Base-by-base conservation (phyloP, 352 stramenopile genomes). In the Phytophthora ramorum region DNA sequence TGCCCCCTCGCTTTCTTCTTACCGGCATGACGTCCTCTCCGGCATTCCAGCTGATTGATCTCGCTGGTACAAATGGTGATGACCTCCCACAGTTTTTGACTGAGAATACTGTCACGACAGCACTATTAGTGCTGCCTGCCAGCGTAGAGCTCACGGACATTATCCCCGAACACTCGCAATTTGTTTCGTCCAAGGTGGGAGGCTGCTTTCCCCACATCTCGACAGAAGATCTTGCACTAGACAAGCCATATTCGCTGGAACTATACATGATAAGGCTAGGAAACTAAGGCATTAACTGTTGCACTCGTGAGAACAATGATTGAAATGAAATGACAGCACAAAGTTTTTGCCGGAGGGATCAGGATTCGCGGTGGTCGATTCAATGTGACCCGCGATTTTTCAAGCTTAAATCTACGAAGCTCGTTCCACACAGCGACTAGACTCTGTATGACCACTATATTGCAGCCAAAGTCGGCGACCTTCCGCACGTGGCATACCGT, bases 1-100 rank as follows among this genome's bases (percentile, higher is more conserved):
- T 94, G 84, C 86, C 86, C 1, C 86, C 86, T 22, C 86, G 86
- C 10, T 94, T 92, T 56, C 68, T 87, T n/a, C 71, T 91, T n/a
- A 55, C 71, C 7, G 73, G 73, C 2, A 56, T 78, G 41, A 10
- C 16, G 16, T 10, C 34, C 1, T 53, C 12, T 4, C 40, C 60
- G 19, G n/a, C 53, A 14, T 85, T 92, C 43, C 63, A 76, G 9
- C 37, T 92, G 24, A 54, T 89, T 16, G 83, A 92, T 69, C 58
- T 90, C 0, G 81, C 77, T 26, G 81, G 83, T 26, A 73, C 62
- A 26, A 54, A 13, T 12, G 10, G 45, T 7, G 17, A 51, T 4
- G 32, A 75, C 4, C 46, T 83, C 3, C 45, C 49, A 38, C 41
- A 51, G 3, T 14, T 71, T 13, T 12, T 66, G 24, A 45, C 66